Conservation (phyloP, 2,329 filamentous ascomycete species). For the Neurospora crassa region DNA sequence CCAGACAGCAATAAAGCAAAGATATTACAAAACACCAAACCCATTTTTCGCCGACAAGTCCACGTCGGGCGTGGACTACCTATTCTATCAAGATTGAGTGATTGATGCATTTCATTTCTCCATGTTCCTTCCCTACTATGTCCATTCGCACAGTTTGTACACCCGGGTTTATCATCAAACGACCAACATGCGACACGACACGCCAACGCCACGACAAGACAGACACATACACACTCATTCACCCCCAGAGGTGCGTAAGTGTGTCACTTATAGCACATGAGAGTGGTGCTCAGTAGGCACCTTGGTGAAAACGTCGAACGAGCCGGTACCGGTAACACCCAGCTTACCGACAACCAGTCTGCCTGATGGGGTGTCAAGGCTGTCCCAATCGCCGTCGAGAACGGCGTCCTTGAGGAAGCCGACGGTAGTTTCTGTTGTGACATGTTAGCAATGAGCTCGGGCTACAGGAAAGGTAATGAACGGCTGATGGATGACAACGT, state of each 20-base stretch:
- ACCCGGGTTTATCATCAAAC: neutral
- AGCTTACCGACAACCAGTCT: constrained; percentile 81
- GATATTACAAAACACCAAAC: neutral
- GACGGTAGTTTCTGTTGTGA: constrained; percentile 59
- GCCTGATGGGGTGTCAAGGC: constrained; percentile 74
- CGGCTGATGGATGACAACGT: constrained; percentile 1
- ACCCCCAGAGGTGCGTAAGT: neutral
- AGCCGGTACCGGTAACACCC: constrained; percentile 77
- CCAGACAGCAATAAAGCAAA: neutral
- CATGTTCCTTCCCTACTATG: neutral
- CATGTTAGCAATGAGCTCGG: neutral
- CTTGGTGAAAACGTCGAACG: constrained; percentile 74
- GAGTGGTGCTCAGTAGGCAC: constrained; percentile 40
- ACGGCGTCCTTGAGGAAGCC: constrained; percentile 90
- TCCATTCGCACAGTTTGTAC: neutral
- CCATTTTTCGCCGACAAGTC: neutral
- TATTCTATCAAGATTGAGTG: neutral
- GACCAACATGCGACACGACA: neutral
- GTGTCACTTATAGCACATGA: neutral
- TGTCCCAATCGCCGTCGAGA: constrained; percentile 81
- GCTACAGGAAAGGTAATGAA: neutral
- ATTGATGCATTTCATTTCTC: neutral
- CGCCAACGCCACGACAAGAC: neutral
- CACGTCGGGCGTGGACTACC: neutral
- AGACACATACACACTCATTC: neutral